phyloP scores from a whole-genome alignment of 352 stramenopile species.

The Pythium phragmiticola region DNA sequence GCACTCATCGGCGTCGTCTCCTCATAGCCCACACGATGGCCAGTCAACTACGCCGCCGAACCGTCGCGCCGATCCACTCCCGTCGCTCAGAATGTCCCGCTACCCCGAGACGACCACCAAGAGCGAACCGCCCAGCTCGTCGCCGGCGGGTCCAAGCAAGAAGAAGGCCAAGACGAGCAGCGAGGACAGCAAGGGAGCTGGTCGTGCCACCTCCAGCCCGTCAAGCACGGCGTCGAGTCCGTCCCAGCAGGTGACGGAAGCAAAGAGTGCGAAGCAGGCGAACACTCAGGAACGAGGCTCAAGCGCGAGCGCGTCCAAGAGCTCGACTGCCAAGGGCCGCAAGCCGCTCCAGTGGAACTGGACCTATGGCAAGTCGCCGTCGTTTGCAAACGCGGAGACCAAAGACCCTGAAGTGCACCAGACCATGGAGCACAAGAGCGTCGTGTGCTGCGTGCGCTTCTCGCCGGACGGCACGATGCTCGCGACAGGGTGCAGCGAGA shows the following conservation, averaged over 20 bases:
- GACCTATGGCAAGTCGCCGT: conserved; percentile 67
- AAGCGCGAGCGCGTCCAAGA: conserved; percentile 50
- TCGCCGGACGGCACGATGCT: conserved; percentile 84
- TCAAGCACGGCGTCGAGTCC: conserved; percentile 30
- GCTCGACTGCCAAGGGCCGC: conserved; percentile 72
- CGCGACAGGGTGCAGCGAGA: conserved; percentile 86
- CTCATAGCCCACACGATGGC: conserved; percentile 59
- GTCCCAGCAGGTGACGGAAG: conserved; percentile 24
- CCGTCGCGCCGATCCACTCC: conserved; percentile 46
- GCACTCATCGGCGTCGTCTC: conserved; percentile 33
- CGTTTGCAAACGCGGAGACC: conserved; percentile 52
- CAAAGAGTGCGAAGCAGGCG: conserved; percentile 34
- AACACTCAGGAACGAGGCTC: conserved; percentile 11
- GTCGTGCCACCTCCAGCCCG: conserved; percentile 56
- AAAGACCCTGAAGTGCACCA: conserved; percentile 80
- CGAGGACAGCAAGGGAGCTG: conserved; percentile 31
- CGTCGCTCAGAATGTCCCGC: conserved; percentile 48
- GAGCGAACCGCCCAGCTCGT: too few relatives aligned
- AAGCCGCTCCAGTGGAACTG: conserved; percentile 80
- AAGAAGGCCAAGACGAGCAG: conserved; percentile 74
- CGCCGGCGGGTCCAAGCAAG: conserved; percentile 34
- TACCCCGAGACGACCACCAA: conserved; percentile 26
- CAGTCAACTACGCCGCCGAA: conserved; percentile 54
- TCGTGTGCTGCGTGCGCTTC: conserved; percentile 85
- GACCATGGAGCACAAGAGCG: conserved; percentile 86